Evolutionary conservation across 768 basidiomycete genomes (phyloP).

Genomic region (Fomitopsis pulvina): DNA sequence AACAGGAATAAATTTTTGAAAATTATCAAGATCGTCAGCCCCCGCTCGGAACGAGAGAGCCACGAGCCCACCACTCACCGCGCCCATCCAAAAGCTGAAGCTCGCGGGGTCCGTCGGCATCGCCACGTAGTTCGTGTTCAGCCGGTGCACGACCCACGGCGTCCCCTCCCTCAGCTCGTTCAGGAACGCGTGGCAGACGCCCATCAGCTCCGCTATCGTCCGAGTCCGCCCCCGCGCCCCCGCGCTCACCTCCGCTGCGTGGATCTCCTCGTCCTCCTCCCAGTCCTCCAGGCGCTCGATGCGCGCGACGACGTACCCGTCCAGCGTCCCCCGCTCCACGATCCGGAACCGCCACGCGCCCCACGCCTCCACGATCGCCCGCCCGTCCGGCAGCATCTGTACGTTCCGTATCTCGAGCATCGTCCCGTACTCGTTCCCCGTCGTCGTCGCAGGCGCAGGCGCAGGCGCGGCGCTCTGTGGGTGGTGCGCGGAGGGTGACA

Average conservation of each 20-base stretch:
- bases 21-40: not conserved
- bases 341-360: slow-evolving; percentile 78
- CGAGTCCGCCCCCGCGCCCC: slow-evolving; percentile 5
- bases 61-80: slow-evolving; percentile 34
- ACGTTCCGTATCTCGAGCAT: slow-evolving; percentile 87
- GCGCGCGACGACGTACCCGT: slow-evolving; percentile 86
- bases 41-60: not conserved
- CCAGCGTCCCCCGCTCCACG: slow-evolving; percentile 73
- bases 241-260: not conserved
- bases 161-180: slow-evolving; percentile 61
- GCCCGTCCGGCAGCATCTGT: slow-evolving; percentile 83
- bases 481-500: slow-evolving; percentile 26
- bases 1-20: no score
- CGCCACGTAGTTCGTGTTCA: slow-evolving; percentile 70
- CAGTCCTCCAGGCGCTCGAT: slow-evolving; percentile 44
- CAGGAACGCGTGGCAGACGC: slow-evolving; percentile 54
- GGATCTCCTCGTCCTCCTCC: slow-evolving; percentile 14
- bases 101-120: slow-evolving; percentile 66
- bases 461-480: slow-evolving; percentile 17
- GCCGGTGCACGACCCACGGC: slow-evolving; percentile 89
- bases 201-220: slow-evolving; percentile 34
- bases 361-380: slow-evolving; percentile 77
- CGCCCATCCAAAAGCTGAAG: slow-evolving; percentile 89
- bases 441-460: slow-evolving; percentile 29
- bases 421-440: slow-evolving; percentile 75